Conservation (phyloP, 208 protist species). For the Phytomonas serpens region DNA sequence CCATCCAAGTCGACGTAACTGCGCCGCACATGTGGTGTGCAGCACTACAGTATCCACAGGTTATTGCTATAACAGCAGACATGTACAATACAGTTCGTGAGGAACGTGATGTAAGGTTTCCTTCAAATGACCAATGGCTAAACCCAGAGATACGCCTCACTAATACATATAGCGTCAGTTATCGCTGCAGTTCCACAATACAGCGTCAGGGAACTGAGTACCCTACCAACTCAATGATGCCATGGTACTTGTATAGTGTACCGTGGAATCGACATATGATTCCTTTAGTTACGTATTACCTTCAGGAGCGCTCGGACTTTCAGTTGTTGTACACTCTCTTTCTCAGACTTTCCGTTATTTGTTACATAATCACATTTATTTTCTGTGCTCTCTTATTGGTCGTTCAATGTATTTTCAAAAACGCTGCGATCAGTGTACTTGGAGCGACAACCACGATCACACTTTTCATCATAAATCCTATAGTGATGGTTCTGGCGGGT, state of each 20-base stretch:
- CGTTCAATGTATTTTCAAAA: conserved; percentile 45
- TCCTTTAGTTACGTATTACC: conserved; percentile 35
- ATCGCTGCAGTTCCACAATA: conserved; percentile 18
- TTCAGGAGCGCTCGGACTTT: conserved; percentile 19
- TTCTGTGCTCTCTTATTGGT: conserved; percentile 60
- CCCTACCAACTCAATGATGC: conserved; percentile 28
- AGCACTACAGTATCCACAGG: not conserved
- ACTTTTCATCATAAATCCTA: conserved; percentile 58
- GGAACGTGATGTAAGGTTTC: not conserved
- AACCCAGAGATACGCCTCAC: not conserved
- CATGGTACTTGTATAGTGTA: conserved; percentile 43
- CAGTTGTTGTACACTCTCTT: conserved; percentile 51
- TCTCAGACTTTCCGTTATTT: conserved; percentile 36
- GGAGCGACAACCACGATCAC: conserved; percentile 49
- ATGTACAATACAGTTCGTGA: not conserved
- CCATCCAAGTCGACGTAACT: not conserved
- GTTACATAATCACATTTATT: conserved; percentile 36
- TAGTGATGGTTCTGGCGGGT: conserved; percentile 57
- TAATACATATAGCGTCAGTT: not conserved
- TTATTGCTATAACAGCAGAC: not conserved
- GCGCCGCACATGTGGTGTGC: not conserved
- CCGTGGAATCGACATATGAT: conserved; percentile 57
- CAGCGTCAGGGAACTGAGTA: conserved; percentile 34
- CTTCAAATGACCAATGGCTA: not conserved
- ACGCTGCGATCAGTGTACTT: conserved; percentile 36